These are phyloP conservation scores for Artemisia argyi DNA, from an alignment of 129 eudicot genomes.

Conservation along the genomic window DNA sequence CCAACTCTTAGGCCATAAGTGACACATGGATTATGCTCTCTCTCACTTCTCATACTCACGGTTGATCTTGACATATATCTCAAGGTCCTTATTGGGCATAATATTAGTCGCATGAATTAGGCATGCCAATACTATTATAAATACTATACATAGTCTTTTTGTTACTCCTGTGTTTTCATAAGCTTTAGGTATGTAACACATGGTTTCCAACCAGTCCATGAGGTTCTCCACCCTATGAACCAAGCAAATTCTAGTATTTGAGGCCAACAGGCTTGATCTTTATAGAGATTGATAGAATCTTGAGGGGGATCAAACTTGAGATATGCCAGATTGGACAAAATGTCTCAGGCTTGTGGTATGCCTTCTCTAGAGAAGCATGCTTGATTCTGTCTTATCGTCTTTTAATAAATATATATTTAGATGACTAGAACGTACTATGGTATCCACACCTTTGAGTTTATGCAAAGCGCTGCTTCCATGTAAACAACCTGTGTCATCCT, in stretches of 20 bases:
- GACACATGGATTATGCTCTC: no score
- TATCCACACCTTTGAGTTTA: no score
- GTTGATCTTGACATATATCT: no score
- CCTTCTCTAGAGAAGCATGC: not conserved
- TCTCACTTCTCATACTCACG: no score
- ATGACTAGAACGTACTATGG: no score
- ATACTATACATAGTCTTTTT: not conserved
- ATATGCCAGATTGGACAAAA: not conserved
- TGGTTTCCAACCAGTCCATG: not conserved
- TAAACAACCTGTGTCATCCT: no score
- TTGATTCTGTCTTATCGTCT: not conserved
- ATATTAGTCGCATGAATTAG: no score
- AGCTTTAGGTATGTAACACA: not conserved
- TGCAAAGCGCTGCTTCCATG: no score
- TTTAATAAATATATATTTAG: not conserved
- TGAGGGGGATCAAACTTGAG: not conserved
- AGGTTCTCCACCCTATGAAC: not conserved
- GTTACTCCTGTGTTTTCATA: not conserved
- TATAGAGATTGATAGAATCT: not conserved
- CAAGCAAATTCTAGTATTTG: not conserved
- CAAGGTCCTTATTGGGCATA: no score
- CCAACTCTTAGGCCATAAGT: no score
- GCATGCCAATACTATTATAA: not conserved
- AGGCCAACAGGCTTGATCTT: not conserved
- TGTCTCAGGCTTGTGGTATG: not conserved